Conservation (phyloP, 2,329 filamentous ascomycete species). For the Hirsutella rhossiliensis region DNA sequence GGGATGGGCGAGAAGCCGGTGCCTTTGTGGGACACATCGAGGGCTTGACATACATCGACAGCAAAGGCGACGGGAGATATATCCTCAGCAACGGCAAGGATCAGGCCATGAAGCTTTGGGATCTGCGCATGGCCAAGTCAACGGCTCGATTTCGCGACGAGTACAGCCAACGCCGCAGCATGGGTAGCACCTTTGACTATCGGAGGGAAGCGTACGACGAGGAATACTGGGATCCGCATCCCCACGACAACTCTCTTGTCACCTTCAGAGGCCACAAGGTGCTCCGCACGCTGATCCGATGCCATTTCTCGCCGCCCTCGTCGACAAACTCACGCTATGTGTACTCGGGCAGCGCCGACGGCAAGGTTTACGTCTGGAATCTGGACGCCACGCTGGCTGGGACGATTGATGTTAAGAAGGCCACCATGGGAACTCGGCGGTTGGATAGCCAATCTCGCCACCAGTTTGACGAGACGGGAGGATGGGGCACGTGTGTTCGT, state of each 20-base stretch:
- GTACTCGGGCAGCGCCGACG: slow-evolving; percentile 83
- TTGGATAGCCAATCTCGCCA: slow-evolving; percentile 40
- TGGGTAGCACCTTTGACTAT: slow-evolving; percentile 58
- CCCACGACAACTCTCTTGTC: slow-evolving; percentile 84
- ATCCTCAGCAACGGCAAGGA: slow-evolving; percentile 92
- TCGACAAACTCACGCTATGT: slow-evolving; percentile 87
- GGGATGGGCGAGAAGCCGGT: slow-evolving; percentile 60
- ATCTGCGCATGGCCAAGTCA: slow-evolving; percentile 78
- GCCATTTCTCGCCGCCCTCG: slow-evolving; percentile 81
- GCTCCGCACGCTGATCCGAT: slow-evolving; percentile 80
- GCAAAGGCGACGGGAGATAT: slow-evolving; percentile 63
- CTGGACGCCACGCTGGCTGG: slow-evolving; percentile 75
- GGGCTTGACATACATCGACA: slow-evolving; percentile 57
- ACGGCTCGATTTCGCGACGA: slow-evolving; percentile 49
- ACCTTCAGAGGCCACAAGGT: slow-evolving; percentile 89
- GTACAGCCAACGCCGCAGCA: slow-evolving; percentile 41
- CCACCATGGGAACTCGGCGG: slow-evolving; percentile 52
- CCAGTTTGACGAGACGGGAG: slow-evolving; percentile 41
- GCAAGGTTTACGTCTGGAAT: slow-evolving; percentile 86
- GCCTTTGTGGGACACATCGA: slow-evolving; percentile 56
- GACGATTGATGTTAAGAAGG: slow-evolving; percentile 63
- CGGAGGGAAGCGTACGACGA: slow-evolving; percentile 55
- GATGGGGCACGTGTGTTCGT: slow-evolving; percentile 69
- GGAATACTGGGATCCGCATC: slow-evolving; percentile 44
- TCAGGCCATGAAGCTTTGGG: slow-evolving; percentile 96